Base-by-base conservation (phyloP, 495 filamentous ascomycete genomes). In the Neurospora pannonica region DNA sequence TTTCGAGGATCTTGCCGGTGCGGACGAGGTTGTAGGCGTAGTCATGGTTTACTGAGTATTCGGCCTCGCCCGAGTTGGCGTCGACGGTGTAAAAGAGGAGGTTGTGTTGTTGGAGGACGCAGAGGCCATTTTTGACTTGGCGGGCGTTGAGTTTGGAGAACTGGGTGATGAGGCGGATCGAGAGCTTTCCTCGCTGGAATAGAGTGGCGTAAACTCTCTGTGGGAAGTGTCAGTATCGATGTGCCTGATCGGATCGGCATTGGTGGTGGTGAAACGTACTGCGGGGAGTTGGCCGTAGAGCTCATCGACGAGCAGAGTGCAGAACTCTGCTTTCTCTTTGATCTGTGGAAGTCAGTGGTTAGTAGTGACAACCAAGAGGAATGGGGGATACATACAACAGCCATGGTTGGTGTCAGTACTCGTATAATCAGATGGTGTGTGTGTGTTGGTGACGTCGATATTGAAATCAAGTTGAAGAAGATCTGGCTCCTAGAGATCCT, bases 201-300 rank as follows among this genome's bases (percentile, higher is more conserved):
- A 99, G 89, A 69, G 88, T 88, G n/a, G 90, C 85, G 75, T 97
- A 95, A 78, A 98, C 92, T 77, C 90, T 88, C 91, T 93, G 76
- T 21, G 31, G 19, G 8, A 46, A n/a, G 19, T 46, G 19, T 46
- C 42, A 46, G 42, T n/a, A 10, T 46, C 42, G 4, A 40, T 17
- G 39, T 46, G 17, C 42, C 3, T 46, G 19, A n/a, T n/a, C 42
- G 19, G 19, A 9, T 43, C 19, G 42, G 19, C 19, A n/a, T 46
- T 46, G 42, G 42, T n/a, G 19, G 19, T 46, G 42, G 21, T 37
- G 43, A 72, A 40, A 87, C 93, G 78, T 91, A 98, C 95, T 79
- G 93, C 93, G 71, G 93, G 92, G 37, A 99, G 87, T 78, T 97
- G 92, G 76, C 96, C 96, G 82, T 94, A 93, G 28, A 92, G 87